These are phyloP conservation scores for Barbarea vulgaris DNA, from an alignment of 345 rosid species.

Conservation along the genomic window DNA sequence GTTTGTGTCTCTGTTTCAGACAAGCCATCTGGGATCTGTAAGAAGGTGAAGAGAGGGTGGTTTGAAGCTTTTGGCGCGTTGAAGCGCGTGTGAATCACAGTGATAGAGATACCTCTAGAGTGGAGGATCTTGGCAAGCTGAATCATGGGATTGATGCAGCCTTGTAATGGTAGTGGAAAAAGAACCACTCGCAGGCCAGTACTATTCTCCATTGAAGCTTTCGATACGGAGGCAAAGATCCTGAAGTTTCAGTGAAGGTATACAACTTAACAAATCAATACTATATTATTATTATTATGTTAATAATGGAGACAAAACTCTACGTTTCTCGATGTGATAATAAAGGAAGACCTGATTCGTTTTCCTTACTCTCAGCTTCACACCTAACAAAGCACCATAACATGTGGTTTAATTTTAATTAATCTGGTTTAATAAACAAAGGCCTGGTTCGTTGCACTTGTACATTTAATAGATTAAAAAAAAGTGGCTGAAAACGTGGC, in stretches of 20 bases:
- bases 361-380: neutral
- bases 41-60: constrained; percentile 42
- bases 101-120: constrained; percentile 51
- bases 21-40: constrained; percentile 29
- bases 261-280: neutral
- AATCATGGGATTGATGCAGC: constrained; percentile 67
- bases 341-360: neutral
- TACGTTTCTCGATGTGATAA: constrained; percentile 3
- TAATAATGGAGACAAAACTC: neutral
- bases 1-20: constrained; percentile 39
- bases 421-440: neutral
- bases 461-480: neutral
- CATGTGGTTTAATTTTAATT: neutral
- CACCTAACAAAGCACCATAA: neutral
- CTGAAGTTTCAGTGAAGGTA: neutral
- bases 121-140: constrained; percentile 64
- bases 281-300: neutral
- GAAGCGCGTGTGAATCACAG: constrained; percentile 51
- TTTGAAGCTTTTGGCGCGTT: constrained; percentile 33
- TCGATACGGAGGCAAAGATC: neutral
- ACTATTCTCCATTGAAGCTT: constrained; percentile 33
- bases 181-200: constrained; percentile 43
- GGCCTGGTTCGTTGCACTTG: neutral
- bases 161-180: constrained; percentile 62
- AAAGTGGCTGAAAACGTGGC: neutral